These are phyloP conservation scores for Solanum chiquidenum DNA, from an alignment of 257 asterid genomes.

Conservation along the genomic window DNA sequence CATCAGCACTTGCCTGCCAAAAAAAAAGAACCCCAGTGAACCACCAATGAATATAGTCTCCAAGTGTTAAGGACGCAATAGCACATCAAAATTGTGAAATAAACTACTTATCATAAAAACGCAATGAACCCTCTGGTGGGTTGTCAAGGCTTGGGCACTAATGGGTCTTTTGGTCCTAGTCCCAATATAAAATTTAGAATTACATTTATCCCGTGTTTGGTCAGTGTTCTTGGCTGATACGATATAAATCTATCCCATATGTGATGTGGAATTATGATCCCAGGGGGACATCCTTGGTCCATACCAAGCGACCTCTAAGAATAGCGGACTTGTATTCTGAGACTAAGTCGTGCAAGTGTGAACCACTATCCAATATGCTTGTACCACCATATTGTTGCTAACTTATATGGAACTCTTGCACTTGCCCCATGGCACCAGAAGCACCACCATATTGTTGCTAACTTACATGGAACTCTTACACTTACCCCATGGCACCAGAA, in stretches of 20 bases:
- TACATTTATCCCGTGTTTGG: not conserved
- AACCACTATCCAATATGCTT: not conserved
- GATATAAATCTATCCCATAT: not conserved
- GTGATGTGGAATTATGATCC: not conserved
- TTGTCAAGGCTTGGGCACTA: not conserved
- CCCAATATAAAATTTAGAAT: not conserved
- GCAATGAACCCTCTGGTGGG: not conserved
- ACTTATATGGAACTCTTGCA: not conserved
- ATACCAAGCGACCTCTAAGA: not conserved
- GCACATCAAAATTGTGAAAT: not conserved
- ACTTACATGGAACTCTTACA: not conserved
- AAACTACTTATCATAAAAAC: not conserved
- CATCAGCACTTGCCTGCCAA: slow-evolving; percentile 54
- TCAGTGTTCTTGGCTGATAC: not conserved
- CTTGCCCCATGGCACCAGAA: too few relatives aligned
- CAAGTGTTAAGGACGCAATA: not conserved
- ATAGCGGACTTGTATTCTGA: not conserved
- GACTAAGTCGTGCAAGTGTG: not conserved
- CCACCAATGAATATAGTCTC: not conserved
- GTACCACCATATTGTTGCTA: not conserved
- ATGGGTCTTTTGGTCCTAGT: not conserved
- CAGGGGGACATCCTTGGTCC: not conserved
- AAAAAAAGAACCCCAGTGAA: not conserved
- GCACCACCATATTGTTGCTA: not conserved
- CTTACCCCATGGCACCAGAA: too few relatives aligned